A percentile compares a stretch with the other conserved stretches of the same genome.
Evolutionary conservation across 345 rosid species (phyloP).

Genomic region (Eucalyptus fibrosa): DNA sequence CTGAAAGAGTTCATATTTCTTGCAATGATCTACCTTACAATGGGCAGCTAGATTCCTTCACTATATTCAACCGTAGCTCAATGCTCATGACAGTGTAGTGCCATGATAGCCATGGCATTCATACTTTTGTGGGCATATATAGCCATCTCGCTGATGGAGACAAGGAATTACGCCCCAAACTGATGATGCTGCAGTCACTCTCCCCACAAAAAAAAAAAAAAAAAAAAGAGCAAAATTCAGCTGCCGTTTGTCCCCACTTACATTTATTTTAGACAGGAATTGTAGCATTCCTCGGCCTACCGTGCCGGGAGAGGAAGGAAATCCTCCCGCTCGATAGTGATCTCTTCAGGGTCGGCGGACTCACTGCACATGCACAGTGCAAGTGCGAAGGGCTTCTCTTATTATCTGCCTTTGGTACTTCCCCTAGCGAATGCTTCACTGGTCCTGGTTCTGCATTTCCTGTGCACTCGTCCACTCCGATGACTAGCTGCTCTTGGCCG

Average conservation of each 20-base stretch:
- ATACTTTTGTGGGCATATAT: not conserved
- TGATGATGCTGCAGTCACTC: not conserved
- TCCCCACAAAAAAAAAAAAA: not conserved
- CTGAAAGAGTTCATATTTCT: not conserved
- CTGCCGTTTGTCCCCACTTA: not conserved
- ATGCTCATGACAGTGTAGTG: not conserved
- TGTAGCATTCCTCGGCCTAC: not conserved
- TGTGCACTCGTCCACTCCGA: conserved; percentile 1
- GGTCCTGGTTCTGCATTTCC: conserved; percentile 2
- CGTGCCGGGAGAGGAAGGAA: conserved; percentile 18
- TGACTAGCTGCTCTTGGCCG: not conserved
- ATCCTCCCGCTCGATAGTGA: conserved; percentile 55
- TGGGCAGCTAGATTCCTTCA: not conserved
- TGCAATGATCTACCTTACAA: not conserved
- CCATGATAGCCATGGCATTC: not conserved
- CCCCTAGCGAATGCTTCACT: conserved; percentile 10
- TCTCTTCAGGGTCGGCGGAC: conserved; percentile 26
- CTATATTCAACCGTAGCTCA: not conserved
- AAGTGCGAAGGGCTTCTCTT: conserved; percentile 10
- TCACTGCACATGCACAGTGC: not conserved
- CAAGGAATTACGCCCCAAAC: not conserved
- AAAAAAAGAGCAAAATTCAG: not conserved
- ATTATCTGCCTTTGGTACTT: conserved; percentile 2
- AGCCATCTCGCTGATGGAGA: not conserved
- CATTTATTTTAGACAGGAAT: not conserved